These are phyloP conservation scores for Kurtzmaniella natalensis DNA, from an alignment of 1,139 yeast genomes.

Conservation along the genomic window DNA sequence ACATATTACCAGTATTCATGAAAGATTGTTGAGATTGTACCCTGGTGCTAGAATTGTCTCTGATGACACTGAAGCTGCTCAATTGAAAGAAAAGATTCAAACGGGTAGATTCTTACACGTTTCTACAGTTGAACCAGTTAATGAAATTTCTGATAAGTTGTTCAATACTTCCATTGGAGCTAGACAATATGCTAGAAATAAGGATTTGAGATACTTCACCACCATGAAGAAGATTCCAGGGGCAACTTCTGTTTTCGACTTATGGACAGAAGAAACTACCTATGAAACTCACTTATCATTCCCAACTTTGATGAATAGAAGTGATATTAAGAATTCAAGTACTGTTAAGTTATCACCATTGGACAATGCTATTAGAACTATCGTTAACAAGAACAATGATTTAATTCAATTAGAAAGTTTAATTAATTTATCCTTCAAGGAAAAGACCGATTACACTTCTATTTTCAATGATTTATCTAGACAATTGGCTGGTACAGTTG, in stretches of 20 bases:
- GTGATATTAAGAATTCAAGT: conserved; percentile 57
- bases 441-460: conserved; percentile 46
- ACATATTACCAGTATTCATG: conserved; percentile 80
- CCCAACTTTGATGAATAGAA: conserved; percentile 86
- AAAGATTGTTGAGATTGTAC: conserved; percentile 66
- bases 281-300: conserved; percentile 72
- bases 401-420: conserved; percentile 63
- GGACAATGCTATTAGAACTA: conserved; percentile 72
- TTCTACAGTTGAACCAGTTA: conserved; percentile 66
- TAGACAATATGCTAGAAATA: conserved; percentile 66
- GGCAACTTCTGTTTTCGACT: conserved; percentile 63
- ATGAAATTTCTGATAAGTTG: conserved; percentile 46
- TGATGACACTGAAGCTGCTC: conserved; percentile 60
- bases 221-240: conserved; percentile 73
- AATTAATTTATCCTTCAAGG: conserved; percentile 53
- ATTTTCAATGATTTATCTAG: conserved; percentile 68
- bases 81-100: conserved; percentile 45
- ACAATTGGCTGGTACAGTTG: conserved; percentile 82
- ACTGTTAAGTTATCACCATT: conserved; percentile 74
- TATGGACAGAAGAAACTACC: conserved; percentile 87
- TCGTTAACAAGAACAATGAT: conserved; percentile 67
- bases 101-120: conserved; percentile 75
- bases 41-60: conserved; percentile 79
- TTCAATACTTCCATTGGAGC: conserved; percentile 55
- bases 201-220: conserved; percentile 66